phyloP scores from a whole-genome alignment of 148 eudicot genomes.

The Amaranthus cruentus region DNA sequence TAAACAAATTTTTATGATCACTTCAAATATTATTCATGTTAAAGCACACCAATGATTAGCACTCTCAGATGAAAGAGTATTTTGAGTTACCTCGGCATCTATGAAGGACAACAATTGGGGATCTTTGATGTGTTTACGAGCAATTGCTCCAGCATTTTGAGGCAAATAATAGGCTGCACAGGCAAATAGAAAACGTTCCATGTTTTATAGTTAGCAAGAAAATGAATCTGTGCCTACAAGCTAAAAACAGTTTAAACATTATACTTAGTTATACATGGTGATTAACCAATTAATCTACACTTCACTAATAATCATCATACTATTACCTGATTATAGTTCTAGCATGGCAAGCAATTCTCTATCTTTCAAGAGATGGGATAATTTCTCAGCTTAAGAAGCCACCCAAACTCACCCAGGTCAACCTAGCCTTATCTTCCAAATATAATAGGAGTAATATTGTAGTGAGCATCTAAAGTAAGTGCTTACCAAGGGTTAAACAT shows the following conservation, averaged over 20 bases:
- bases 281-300: not conserved
- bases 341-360: not conserved
- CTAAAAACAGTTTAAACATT: not conserved
- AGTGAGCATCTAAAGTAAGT: not conserved
- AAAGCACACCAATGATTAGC: constrained; percentile 13
- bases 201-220: not conserved
- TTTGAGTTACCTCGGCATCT: constrained; percentile 80
- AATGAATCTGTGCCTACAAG: not conserved
- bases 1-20: constrained; percentile 12
- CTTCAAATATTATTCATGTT: constrained; percentile 8
- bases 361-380: not conserved
- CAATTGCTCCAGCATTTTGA: constrained; percentile 94
- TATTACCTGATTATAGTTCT: not conserved
- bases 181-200: constrained; percentile 5
- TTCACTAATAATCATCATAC: not conserved
- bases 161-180: constrained; percentile 90
- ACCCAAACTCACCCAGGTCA: no score
- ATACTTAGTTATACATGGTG: not conserved
- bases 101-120: constrained; percentile 76
- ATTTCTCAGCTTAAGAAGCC: not conserved
- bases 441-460: not conserved
- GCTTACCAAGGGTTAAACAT: constrained; percentile 93
- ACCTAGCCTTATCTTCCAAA: not conserved
- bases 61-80: constrained; percentile 9
- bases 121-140: constrained; percentile 84